These are phyloP conservation scores for Ceratobasidium sp. DNA, from an alignment of 1,284 basidiomycete genomes.

Conservation along the genomic window DNA sequence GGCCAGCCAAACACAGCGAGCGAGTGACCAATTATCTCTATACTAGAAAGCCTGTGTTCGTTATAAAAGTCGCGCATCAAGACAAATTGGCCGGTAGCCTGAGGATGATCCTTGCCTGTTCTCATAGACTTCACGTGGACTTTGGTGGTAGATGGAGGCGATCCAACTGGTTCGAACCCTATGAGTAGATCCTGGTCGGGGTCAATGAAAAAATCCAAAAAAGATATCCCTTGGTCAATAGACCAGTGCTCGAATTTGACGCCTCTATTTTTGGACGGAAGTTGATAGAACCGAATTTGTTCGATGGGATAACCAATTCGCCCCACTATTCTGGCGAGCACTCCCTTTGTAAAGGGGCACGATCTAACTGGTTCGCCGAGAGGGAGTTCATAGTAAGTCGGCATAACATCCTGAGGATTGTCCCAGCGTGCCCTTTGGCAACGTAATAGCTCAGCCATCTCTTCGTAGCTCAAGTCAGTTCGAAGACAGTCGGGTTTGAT, in stretches of 20 bases:
- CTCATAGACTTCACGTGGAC: background rate
- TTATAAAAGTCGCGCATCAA: background rate
- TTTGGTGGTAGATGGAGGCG: background rate
- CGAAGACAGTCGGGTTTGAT: background rate
- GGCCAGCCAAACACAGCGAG: background rate
- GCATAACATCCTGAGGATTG: background rate
- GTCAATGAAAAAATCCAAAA: background rate
- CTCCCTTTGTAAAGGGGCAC: background rate
- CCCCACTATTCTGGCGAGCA: background rate
- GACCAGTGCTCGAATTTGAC: background rate
- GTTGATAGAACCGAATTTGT: background rate
- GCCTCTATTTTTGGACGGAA: background rate
- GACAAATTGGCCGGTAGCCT: background rate
- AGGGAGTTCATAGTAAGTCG: background rate
- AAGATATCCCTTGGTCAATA: background rate
- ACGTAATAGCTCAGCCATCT: background rate
- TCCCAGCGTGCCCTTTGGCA: background rate
- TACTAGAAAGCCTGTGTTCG: background rate
- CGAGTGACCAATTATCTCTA: background rate
- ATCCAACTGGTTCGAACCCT: background rate
- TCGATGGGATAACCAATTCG: background rate
- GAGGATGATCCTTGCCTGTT: background rate
- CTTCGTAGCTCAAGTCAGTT: background rate
- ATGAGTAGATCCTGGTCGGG: slow-evolving; percentile 13
- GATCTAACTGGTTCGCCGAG: background rate